A percentile compares a stretch with the other conserved stretches of the same genome.
Evolutionary conservation across 75 land plant species (phyloP).

Genomic region (Ceratopteris richardii): DNA sequence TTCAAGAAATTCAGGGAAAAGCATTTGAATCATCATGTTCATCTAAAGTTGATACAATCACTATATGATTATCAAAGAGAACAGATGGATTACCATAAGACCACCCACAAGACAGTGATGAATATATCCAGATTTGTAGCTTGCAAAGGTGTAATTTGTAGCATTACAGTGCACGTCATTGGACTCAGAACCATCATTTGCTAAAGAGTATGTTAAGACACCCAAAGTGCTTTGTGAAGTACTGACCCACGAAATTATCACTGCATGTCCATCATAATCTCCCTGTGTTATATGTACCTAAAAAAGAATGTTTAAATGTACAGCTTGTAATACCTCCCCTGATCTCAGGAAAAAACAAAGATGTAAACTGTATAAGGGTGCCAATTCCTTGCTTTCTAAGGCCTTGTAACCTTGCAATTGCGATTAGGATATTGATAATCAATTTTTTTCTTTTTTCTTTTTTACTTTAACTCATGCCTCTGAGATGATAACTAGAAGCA

Average conservation of each 20-base stretch:
- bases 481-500: too few species aligned
- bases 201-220: slow-evolving; percentile 40
- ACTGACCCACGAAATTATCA: slow-evolving; percentile 82
- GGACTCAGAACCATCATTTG: slow-evolving; percentile 29
- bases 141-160: slow-evolving; percentile 42
- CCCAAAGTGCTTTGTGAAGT: slow-evolving; percentile 31
- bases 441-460: too few species aligned
- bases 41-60: neutral
- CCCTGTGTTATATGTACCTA: slow-evolving; percentile 96
- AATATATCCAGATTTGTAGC: slow-evolving; percentile 58
- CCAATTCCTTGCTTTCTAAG: too few species aligned
- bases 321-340: too few species aligned
- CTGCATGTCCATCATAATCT: slow-evolving; percentile 73
- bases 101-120: slow-evolving; percentile 32
- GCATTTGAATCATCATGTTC: too few species aligned
- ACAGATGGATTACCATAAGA: slow-evolving; percentile 15
- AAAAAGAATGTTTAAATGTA: too few species aligned
- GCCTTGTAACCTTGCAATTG: too few species aligned
- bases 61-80: too few species aligned
- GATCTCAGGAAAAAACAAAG: too few species aligned
- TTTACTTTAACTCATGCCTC: too few species aligned
- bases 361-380: too few species aligned
- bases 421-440: too few species aligned
- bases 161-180: slow-evolving; percentile 21
- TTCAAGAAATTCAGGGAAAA: slow-evolving; percentile 17